phyloP scores from a whole-genome alignment of 176 grass and related monocot genomes.

The Triticum turgidum region DNA sequence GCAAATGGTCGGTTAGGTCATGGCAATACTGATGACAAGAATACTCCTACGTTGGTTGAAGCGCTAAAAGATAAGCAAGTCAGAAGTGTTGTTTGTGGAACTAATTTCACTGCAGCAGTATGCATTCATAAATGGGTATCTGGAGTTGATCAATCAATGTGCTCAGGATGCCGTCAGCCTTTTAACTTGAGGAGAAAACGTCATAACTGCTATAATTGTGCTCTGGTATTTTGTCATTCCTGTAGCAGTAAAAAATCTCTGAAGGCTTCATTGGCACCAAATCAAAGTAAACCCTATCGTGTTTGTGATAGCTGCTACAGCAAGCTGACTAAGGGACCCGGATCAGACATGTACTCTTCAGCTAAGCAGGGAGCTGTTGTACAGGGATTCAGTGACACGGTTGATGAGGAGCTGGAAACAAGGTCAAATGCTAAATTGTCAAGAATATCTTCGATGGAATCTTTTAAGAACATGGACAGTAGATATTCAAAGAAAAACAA shows the following conservation, averaged over 20 bases:
- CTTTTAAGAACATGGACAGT: slow-evolving; percentile 64
- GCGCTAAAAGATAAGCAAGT: slow-evolving; percentile 98
- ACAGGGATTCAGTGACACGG: slow-evolving; percentile 55
- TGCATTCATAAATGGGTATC: slow-evolving; percentile 99
- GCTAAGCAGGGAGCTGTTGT: slow-evolving; percentile 50
- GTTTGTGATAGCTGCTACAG: slow-evolving; percentile 86
- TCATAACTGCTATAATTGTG: slow-evolving; percentile 99
- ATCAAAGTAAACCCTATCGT: slow-evolving; percentile 91
- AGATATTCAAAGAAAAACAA: slow-evolving; percentile 88
- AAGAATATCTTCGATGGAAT: slow-evolving; percentile 86
- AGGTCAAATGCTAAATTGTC: slow-evolving; percentile 76
- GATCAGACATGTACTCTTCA: slow-evolving; percentile 59
- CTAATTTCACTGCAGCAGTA: slow-evolving; percentile 94
- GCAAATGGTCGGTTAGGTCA: slow-evolving; percentile 96
- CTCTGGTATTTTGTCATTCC: slow-evolving; percentile 90
- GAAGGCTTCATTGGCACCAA: slow-evolving; percentile 90
- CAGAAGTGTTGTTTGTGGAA: slow-evolving; percentile 91
- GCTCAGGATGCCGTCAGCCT: slow-evolving; percentile 88
- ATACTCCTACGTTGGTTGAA: slow-evolving; percentile 88
- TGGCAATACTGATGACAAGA: slow-evolving; percentile 82
- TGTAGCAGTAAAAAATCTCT: slow-evolving; percentile 94
- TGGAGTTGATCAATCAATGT: slow-evolving; percentile 95
- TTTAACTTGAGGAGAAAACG: slow-evolving; percentile 99
- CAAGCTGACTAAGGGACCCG: slow-evolving; percentile 74
- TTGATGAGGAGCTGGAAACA: slow-evolving; percentile 68